Evolutionary conservation across 139 green algal species (phyloP), one percentile per base, ranked within the genome.

Genomic region (Picochlorum sp.): DNA sequence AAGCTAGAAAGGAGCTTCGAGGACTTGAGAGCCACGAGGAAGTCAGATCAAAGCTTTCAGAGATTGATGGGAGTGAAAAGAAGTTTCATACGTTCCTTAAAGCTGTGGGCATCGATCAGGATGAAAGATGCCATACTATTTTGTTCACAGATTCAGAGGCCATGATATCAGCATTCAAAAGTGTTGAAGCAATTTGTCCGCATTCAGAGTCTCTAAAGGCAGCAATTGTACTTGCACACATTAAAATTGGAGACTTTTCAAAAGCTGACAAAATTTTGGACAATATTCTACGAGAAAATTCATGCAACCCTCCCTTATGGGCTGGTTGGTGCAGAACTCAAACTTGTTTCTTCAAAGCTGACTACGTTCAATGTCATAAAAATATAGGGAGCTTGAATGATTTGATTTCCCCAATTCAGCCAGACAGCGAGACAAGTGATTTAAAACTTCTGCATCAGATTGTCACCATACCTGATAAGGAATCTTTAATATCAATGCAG

Each of bases 291-390:
- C 13, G 18, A 9, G 2, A 18, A 16, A 41, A 44, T 34, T 6
- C 15, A 41, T 15, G 28, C 18, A 45, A 49, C 20, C n/a, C 31
- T 26, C 28, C 49, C 4, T 34, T 49, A 18, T 74, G 68, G 68
- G 31, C 49, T 13, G 24, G 60, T 11, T 74, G 68, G 68, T 20
- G 69, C 15, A 45, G 63, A 41, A 51, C 61, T 11, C 68, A 74
- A 37, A 56, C 49, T 18, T 62, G 23, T 45, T 77, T 68, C 30
- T 56, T 63, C 28, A 45, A 75, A 28, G 65, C 26, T 60, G 23
- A 59, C 21, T 59, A 59, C 23, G 21, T 34, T 34, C 54, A 26
- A 16, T 49, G 52, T 20, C n/a, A 15, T 0, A 65, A 60, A 5
- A 58, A 64, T 52, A 28, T 66, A n/a, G 47, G 24, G 24, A 57